Evolutionary conservation across 2,329 filamentous ascomycete species (phyloP).

Genomic region (Hypoxylon sp.): DNA sequence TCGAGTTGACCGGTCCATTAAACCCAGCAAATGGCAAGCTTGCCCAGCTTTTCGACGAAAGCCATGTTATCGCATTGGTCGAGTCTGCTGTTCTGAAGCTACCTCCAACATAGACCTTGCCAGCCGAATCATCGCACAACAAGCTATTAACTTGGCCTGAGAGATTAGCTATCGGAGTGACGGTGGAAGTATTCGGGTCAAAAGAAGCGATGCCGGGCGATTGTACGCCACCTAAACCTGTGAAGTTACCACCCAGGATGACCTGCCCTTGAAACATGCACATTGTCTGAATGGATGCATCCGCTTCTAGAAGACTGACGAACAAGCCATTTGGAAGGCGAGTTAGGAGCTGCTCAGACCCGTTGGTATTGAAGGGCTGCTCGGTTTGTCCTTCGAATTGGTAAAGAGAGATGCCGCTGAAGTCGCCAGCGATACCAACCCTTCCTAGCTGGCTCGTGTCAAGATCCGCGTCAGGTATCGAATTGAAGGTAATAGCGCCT

Average conservation of each 20-base stretch:
- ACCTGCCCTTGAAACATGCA: constrained; percentile 81
- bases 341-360: constrained; percentile 84
- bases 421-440: constrained; percentile 89
- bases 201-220: constrained; percentile 86
- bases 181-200: constrained; percentile 77
- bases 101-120: constrained; percentile 92
- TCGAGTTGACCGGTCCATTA: constrained; percentile 91
- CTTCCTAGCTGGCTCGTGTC: constrained; percentile 84
- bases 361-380: constrained; percentile 76
- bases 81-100: constrained; percentile 85
- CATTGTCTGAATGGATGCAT: constrained; percentile 90
- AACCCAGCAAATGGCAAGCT: constrained; percentile 93
- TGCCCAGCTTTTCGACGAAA: constrained; percentile 76
- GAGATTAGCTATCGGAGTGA: constrained; percentile 84
- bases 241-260: constrained; percentile 95
- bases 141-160: constrained; percentile 86
- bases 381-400: constrained; percentile 86
- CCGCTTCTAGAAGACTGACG: constrained; percentile 78
- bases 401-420: constrained; percentile 91
- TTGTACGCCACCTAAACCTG: constrained; percentile 82
- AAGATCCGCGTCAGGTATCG: constrained; percentile 78
- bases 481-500: constrained; percentile 70
- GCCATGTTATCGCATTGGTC: constrained; percentile 91
- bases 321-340: constrained; percentile 90
- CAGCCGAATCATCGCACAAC: constrained; percentile 82